phyloP scores from a whole-genome alignment of 1,139 yeast genomes.

The Lizanozyma gosingica region DNA sequence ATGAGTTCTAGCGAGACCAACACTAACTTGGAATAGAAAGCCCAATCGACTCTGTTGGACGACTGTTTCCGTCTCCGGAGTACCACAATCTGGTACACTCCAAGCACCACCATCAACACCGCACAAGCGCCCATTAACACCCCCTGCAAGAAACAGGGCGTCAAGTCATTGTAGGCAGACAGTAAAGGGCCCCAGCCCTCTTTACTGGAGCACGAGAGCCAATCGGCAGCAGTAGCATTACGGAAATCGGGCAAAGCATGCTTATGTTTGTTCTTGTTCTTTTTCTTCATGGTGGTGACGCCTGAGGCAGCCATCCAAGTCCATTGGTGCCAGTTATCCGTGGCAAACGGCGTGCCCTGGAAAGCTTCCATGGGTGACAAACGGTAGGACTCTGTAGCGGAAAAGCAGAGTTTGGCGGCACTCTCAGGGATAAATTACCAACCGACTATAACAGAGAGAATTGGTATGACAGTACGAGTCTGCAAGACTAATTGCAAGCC shows the following conservation, averaged over 20 bases:
- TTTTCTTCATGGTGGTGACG: neutral
- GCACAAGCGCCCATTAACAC: slow-evolving; percentile 45
- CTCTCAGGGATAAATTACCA: too few species aligned
- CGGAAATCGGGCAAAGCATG: neutral
- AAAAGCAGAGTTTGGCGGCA: too few species aligned
- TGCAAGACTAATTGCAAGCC: too few species aligned
- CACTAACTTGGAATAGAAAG: slow-evolving; percentile 34
- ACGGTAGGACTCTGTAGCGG: too few species aligned
- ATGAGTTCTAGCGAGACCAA: slow-evolving; percentile 34
- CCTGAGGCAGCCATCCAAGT: neutral
- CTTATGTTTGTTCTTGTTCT: neutral
- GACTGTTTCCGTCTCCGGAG: slow-evolving; percentile 23
- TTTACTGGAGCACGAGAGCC: slow-evolving; percentile 1
- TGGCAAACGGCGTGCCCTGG: neutral
- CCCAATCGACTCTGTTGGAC: slow-evolving; percentile 29
- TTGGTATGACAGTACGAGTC: too few species aligned
- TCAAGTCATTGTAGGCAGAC: slow-evolving; percentile 51
- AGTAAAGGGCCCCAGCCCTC: slow-evolving; percentile 78
- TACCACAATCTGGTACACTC: slow-evolving; percentile 34
- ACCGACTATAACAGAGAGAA: too few species aligned
- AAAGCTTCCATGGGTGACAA: neutral
- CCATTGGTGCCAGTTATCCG: neutral
- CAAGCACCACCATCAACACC: slow-evolving; percentile 44
- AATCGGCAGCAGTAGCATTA: slow-evolving; percentile 4
- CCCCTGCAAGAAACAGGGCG: slow-evolving; percentile 82